Base-by-base conservation (phyloP, 2,329 filamentous ascomycete species). In the Colletotrichum sp. region DNA sequence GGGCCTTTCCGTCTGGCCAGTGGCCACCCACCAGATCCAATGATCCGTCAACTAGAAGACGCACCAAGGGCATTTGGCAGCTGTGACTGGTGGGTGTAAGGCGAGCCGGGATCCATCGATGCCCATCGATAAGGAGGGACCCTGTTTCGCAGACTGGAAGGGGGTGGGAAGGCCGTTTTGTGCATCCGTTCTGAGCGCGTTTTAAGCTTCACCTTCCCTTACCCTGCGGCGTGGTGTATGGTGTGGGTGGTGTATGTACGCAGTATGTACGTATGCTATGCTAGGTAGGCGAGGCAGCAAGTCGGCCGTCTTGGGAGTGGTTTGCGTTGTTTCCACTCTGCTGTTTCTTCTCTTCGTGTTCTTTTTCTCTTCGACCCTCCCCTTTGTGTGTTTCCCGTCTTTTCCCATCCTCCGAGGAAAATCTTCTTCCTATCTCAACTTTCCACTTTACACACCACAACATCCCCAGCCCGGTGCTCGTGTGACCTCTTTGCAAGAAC, bases 141-240 rank as follows among this genome's bases (percentile, higher is more conserved):
- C 73, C 44, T 75, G 73, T 75, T 73, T 60, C 70, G 64, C 34
- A 32, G 32, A 36, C 73, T 68, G 57, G 65, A 60, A 63, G 64
- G 30, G 55, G 57, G 70, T 65, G 69, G 60, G 57, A 73, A 39
- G 59, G 59, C 73, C 69, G 70, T 73, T 75, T 73, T 68, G 73
- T 68, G 64, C 70, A 68, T 73, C 64, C 64, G 44, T 74, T 63
- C 67, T 73, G 73, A 73, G 70, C 57, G 73, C 57, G 70, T 64
- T 75, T 75, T 73, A 75, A 75, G 73, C 73, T 75, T 73, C 73
- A 68, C 34, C 68, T 71, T 30, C 72, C 48, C 67, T 74, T 48
- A 71, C 66, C 66, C 30, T 75, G 68, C 52, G 52, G 55, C 59
- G 72, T 71, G 68, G n/a, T 52, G 44, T 44, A 44, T 44, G 39